Conservation (phyloP, 805 yeast genomes). For the Candida loeiensis region DNA sequence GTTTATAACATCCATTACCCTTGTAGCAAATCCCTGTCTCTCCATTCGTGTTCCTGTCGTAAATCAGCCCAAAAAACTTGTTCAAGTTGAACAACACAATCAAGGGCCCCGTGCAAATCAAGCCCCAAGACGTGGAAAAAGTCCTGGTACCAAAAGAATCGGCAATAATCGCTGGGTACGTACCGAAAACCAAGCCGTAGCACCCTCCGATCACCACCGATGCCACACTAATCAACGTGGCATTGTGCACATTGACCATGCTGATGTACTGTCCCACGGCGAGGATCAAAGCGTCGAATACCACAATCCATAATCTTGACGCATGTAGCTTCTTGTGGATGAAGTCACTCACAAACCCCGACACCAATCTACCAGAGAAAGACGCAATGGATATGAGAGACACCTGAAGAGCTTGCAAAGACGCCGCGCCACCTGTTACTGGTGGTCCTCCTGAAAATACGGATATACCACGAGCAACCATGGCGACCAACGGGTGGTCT, state of each 20-base stretch:
- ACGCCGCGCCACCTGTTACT: slow-evolving; percentile 25
- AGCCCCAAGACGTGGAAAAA: slow-evolving; percentile 75
- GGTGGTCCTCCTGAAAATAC: slow-evolving; percentile 7
- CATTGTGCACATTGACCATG: slow-evolving; percentile 23
- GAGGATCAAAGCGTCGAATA: slow-evolving; percentile 37
- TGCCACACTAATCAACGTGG: slow-evolving; percentile 40
- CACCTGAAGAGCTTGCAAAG: slow-evolving; percentile 68
- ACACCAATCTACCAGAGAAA: slow-evolving; percentile 57
- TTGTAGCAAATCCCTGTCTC: slow-evolving; percentile 37
- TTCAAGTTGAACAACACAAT: slow-evolving; percentile 51
- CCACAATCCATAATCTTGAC: slow-evolving; percentile 66
- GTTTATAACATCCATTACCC: slow-evolving; percentile 38
- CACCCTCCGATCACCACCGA: slow-evolving; percentile 60
- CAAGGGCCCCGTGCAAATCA: slow-evolving; percentile 68
- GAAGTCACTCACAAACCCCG: slow-evolving; percentile 67
- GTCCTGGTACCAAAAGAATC: slow-evolving; percentile 66
- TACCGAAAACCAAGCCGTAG: slow-evolving; percentile 70
- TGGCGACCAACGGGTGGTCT: neutral
- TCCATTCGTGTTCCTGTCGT: slow-evolving; percentile 43
- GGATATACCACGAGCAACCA: slow-evolving; percentile 4
- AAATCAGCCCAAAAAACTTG: slow-evolving; percentile 51
- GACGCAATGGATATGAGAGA: slow-evolving; percentile 62
- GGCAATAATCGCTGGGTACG: slow-evolving; percentile 72
- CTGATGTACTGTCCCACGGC: slow-evolving; percentile 37
- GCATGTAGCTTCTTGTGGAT: slow-evolving; percentile 47